phyloP scores from a whole-genome alignment of 2,329 filamentous ascomycete genomes.

The Talaromyces sp. region DNA sequence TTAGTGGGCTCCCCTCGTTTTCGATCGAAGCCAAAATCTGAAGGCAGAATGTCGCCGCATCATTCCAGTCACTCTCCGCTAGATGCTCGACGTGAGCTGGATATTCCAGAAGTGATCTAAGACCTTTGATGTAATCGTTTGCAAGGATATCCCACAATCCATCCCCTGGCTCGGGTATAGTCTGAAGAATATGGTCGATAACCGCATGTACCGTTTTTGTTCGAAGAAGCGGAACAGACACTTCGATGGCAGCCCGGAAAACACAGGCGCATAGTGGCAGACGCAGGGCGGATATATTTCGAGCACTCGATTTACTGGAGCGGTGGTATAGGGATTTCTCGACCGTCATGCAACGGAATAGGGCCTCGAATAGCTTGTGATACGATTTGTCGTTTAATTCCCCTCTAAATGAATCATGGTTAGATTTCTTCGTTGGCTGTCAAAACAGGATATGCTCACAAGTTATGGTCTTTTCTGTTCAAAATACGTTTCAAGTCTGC shows the following conservation, averaged over 20 bases:
- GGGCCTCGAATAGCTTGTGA: constrained; percentile 70
- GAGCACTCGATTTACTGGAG: constrained; percentile 47
- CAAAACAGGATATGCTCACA: constrained; percentile 22
- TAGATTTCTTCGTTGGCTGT: constrained; percentile 2
- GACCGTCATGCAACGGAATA: constrained; percentile 66
- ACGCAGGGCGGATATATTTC: constrained; percentile 47
- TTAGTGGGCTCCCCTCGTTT: constrained; percentile 23
- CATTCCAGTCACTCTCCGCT: constrained; percentile 60
- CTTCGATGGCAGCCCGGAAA: constrained; percentile 64
- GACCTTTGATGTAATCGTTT: constrained; percentile 70
- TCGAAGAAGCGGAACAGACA: constrained; percentile 62
- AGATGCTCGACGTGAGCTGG: constrained; percentile 77
- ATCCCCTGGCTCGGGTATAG: constrained; percentile 57
- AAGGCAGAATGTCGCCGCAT: constrained; percentile 65
- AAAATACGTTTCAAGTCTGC: constrained; percentile 52
- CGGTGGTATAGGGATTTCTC: constrained; percentile 63
- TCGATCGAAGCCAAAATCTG: constrained; percentile 44
- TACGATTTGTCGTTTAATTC: constrained; percentile 69
- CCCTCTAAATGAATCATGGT: constrained; percentile 24
- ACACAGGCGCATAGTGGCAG: constrained; percentile 65
- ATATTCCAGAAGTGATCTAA: constrained; percentile 64
- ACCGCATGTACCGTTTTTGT: constrained; percentile 72
- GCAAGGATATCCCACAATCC: constrained; percentile 63
- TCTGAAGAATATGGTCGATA: constrained; percentile 74
- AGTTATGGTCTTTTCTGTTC: constrained; percentile 38